A percentile compares a stretch with the other conserved stretches of the same genome.
Evolutionary conservation across 306 rosid species (phyloP).

Genomic region (Casuarina glauca): DNA sequence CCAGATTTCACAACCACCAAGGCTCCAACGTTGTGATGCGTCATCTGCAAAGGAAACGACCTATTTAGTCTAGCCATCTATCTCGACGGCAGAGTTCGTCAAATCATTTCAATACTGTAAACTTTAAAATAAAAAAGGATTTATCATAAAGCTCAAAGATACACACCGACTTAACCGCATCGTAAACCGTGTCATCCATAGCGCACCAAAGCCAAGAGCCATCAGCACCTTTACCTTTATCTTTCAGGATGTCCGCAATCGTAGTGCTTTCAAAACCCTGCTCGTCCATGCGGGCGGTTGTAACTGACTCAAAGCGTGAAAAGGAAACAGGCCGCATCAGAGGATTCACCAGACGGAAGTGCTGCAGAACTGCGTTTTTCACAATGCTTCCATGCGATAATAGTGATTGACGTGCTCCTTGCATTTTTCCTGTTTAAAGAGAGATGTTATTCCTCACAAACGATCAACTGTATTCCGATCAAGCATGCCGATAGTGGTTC

Average conservation of each 20-base stretch:
- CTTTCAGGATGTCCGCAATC: constrained; percentile 69
- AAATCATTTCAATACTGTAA: constrained; percentile 11
- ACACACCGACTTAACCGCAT: constrained; percentile 97
- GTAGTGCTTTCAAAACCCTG: constrained; percentile 98
- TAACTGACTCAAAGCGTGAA: constrained; percentile 59
- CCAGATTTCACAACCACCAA: constrained; percentile 92
- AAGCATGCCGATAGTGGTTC: constrained; percentile 3
- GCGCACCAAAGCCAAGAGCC: constrained; percentile 99
- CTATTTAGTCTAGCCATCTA: constrained; percentile 12
- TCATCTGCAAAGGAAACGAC: constrained; percentile 63
- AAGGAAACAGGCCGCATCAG: constrained; percentile 62
- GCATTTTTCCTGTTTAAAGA: constrained; percentile 62
- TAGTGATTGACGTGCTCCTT: constrained; percentile 69
- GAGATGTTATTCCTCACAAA: constrained; percentile 17
- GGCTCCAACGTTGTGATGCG: constrained; percentile 97
- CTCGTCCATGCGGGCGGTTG: constrained; percentile 76
- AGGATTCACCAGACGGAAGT: constrained; percentile 75
- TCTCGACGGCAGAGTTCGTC: not conserved
- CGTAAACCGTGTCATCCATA: constrained; percentile 83
- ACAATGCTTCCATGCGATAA: constrained; percentile 60
- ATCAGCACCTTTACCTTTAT: constrained; percentile 85
- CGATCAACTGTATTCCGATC: not conserved
- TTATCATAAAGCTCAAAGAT: constrained; percentile 13
- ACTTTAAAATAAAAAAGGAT: not conserved
- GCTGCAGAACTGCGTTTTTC: constrained; percentile 75